phyloP scores from a whole-genome alignment of 495 filamentous ascomycete species.

The Evernia prunastri region DNA sequence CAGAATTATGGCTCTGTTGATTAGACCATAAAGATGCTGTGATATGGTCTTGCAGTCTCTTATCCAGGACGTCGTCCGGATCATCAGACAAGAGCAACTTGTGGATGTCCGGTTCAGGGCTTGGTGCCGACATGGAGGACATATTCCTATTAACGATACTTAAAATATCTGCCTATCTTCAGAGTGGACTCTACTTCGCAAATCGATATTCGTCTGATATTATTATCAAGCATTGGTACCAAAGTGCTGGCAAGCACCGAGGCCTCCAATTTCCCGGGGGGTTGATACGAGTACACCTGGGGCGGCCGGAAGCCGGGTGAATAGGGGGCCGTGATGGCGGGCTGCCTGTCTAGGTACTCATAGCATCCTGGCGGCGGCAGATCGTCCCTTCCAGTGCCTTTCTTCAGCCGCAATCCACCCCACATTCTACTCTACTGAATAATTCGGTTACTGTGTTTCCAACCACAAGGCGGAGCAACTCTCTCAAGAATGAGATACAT shows the following conservation, averaged over 20 bases:
- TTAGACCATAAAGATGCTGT: not conserved
- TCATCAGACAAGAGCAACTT: not conserved
- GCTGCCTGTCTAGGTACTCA: too few species aligned
- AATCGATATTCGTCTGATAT: not conserved
- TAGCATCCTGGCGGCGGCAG: too few species aligned
- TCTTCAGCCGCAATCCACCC: not conserved
- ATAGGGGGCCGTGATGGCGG: too few species aligned
- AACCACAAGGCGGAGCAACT: not conserved
- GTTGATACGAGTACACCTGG: too few species aligned
- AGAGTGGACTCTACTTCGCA: not conserved
- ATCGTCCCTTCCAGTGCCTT: constrained; percentile 1
- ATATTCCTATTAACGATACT: too few species aligned
- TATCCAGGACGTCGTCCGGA: not conserved
- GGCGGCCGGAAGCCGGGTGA: too few species aligned
- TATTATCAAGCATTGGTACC: too few species aligned
- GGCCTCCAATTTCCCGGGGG: too few species aligned
- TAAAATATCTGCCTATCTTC: too few species aligned
- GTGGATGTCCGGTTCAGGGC: not conserved
- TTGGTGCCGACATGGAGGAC: not conserved
- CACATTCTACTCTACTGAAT: not conserved
- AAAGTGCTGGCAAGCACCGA: too few species aligned
- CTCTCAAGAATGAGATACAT: not conserved
- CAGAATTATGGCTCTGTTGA: not conserved
- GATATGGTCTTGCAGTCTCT: not conserved
- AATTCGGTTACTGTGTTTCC: not conserved